phyloP scores from a whole-genome alignment of 2,329 filamentous ascomycete genomes.

The Alternaria ventricosa region DNA sequence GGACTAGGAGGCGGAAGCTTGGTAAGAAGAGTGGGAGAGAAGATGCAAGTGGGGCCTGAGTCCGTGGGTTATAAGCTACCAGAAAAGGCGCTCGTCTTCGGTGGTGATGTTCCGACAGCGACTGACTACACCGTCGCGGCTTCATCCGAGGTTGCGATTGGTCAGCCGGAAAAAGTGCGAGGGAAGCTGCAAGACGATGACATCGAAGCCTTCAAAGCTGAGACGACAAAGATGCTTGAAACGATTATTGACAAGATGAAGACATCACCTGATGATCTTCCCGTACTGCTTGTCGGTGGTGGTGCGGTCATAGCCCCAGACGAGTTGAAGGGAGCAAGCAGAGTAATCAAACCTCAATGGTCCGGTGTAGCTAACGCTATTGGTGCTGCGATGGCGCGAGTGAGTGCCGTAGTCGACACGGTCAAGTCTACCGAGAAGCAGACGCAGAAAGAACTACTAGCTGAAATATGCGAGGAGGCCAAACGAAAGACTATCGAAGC shows the following conservation, averaged over 20 bases:
- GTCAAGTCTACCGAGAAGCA: conserved; percentile 49
- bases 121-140: conserved; percentile 61
- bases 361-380: conserved; percentile 70
- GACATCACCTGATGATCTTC: conserved; percentile 64
- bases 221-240: conserved; percentile 62
- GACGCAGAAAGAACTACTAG: conserved; percentile 41
- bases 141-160: conserved; percentile 49
- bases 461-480: conserved; percentile 47
- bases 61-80: conserved; percentile 66
- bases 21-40: conserved; percentile 51
- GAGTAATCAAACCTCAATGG: conserved; percentile 63
- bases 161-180: conserved; percentile 50
- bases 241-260: conserved; percentile 68
- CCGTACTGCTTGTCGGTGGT: conserved; percentile 68
- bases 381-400: conserved; percentile 67
- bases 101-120: conserved; percentile 63
- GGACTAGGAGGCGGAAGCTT: conserved; percentile 66
- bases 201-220: conserved; percentile 48
- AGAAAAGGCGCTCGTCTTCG: conserved; percentile 63
- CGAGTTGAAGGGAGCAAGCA: conserved; percentile 62
- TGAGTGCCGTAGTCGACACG: conserved; percentile 56
- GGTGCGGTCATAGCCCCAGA: conserved; percentile 66
- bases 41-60: conserved; percentile 63
- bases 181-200: conserved; percentile 44
- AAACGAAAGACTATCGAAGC: conserved; percentile 49